These are phyloP conservation scores for Rhodotorula babjevae DNA, from an alignment of 768 basidiomycete species.

Conservation along the genomic window DNA sequence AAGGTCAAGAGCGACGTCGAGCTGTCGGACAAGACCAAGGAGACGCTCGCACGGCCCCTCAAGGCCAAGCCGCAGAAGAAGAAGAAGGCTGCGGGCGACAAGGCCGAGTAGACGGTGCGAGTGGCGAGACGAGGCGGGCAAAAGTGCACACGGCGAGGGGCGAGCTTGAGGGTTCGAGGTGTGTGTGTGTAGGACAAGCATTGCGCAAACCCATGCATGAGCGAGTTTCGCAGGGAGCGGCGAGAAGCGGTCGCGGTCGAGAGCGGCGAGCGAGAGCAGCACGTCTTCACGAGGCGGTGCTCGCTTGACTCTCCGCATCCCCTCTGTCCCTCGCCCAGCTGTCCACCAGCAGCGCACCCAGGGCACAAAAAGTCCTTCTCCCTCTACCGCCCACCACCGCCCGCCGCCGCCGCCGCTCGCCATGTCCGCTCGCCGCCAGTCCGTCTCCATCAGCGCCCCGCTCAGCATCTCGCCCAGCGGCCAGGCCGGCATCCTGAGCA, in stretches of 20 bases:
- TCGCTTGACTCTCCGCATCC: background rate
- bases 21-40: constrained; percentile 79
- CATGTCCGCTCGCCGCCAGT: background rate
- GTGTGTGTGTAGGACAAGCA: background rate
- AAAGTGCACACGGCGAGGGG: too few species aligned
- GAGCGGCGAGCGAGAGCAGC: background rate
- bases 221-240: background rate
- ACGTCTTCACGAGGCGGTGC: background rate
- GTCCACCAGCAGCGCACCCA: background rate
- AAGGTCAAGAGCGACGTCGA: constrained; percentile 84
- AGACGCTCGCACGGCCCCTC: constrained; percentile 68
- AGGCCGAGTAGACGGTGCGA: constrained; percentile 46
- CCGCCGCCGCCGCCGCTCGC: too few species aligned
- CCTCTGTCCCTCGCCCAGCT: background rate
- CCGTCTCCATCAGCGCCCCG: constrained; percentile 1
- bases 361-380: background rate
- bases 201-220: background rate
- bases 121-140: background rate
- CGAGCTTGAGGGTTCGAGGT: too few species aligned
- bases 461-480: background rate
- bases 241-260: background rate
- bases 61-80: constrained; percentile 57
- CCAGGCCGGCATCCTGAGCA: background rate
- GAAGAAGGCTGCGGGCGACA: constrained; percentile 64
- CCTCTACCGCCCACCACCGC: background rate